These are phyloP conservation scores for Discostella stelligeroides DNA, from an alignment of 108 stramenopile species.

Conservation along the genomic window DNA sequence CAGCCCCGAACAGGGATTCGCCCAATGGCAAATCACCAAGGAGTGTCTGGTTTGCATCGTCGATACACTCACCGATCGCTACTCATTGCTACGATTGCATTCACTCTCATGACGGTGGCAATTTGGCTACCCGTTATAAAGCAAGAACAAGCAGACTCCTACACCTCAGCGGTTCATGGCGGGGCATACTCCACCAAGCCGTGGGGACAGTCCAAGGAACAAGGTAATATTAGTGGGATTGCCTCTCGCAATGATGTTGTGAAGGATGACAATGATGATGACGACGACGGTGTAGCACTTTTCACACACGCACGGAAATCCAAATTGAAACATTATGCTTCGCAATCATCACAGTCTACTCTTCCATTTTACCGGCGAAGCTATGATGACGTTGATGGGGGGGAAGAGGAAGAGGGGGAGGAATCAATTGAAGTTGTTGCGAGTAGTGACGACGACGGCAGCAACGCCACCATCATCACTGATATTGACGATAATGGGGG, in stretches of 20 bases:
- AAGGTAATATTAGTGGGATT: too few species aligned
- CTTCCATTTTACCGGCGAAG: neutral
- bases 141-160: neutral
- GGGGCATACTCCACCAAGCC: conserved; percentile 17
- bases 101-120: neutral
- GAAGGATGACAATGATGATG: neutral
- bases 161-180: neutral
- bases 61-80: conserved; percentile 6
- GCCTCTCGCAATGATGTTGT: too few species aligned
- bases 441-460: neutral
- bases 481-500: neutral
- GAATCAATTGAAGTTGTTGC: too few species aligned
- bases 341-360: too few species aligned
- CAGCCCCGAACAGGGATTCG: neutral
- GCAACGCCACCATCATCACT: neutral
- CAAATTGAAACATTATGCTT: neutral
- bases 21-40: neutral
- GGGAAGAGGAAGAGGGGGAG: neutral
- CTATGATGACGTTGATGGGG: neutral
- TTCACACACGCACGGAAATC: neutral
- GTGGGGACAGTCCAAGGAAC: too few species aligned
- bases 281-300: neutral
- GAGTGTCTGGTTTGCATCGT: too few species aligned
- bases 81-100: neutral
- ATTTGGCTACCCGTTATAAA: neutral